These are phyloP conservation scores for Fragosphaeria purpurea DNA, from an alignment of 2,329 filamentous ascomycete genomes.

Conservation along the genomic window DNA sequence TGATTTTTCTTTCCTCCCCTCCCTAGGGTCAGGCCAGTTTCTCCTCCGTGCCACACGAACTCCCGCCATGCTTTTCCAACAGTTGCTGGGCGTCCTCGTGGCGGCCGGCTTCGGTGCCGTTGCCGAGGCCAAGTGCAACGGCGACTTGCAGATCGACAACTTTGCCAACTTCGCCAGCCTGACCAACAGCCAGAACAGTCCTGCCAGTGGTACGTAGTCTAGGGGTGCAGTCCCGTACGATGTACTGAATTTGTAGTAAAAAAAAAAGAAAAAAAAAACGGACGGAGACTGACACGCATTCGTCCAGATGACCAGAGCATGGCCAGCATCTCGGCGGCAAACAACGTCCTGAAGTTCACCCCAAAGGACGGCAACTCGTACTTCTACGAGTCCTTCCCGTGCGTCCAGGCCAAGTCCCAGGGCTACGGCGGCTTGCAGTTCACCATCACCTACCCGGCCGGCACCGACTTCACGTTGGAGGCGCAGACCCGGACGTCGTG, in stretches of 20 bases:
- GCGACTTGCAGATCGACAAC: slow-evolving; percentile 10
- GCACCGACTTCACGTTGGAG: slow-evolving; percentile 10
- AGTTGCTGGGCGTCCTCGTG: slow-evolving; percentile 5
- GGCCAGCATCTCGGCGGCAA: slow-evolving; percentile 3
- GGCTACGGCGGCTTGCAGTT: slow-evolving; percentile 11
- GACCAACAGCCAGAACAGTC: slow-evolving; percentile 8
- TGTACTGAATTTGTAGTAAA: too few relatives aligned
- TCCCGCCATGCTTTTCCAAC: slow-evolving; percentile 5
- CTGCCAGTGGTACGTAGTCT: slow-evolving; percentile 6
- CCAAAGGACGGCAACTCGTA: slow-evolving; percentile 9
- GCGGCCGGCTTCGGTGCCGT: slow-evolving; percentile 5
- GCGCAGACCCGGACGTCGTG: slow-evolving; percentile 9
- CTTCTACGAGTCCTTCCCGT: slow-evolving; percentile 11
- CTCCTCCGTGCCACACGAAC: not conserved
- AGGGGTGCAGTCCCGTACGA: too few relatives aligned
- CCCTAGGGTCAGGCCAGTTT: not conserved
- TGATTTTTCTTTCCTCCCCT: not conserved
- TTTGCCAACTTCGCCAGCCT: slow-evolving; percentile 9
- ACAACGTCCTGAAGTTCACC: slow-evolving; percentile 7
- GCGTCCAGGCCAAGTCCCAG: slow-evolving; percentile 7
- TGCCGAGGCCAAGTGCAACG: slow-evolving; percentile 3
- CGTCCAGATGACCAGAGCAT: slow-evolving; percentile 10
- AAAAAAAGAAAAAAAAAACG: too few relatives aligned
- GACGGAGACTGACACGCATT: not conserved
- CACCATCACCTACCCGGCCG: slow-evolving; percentile 10